These are phyloP conservation scores for Hypomontagnella submonticulosa DNA, from an alignment of 495 filamentous ascomycete genomes.

Conservation along the genomic window DNA sequence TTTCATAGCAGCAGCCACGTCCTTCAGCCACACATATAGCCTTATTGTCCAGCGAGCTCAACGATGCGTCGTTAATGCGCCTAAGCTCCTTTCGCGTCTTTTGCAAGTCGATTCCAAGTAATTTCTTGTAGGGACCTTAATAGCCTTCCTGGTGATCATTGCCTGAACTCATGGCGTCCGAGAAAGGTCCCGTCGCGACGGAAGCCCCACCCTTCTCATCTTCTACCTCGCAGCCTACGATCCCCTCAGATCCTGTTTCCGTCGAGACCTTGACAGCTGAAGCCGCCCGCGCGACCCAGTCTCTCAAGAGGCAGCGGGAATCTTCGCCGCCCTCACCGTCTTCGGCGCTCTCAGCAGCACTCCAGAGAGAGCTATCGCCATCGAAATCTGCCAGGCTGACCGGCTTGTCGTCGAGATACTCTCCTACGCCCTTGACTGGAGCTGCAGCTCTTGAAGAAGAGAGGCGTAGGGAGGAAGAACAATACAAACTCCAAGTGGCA, in stretches of 20 bases:
- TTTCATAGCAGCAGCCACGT: slow-evolving; percentile 55
- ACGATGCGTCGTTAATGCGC: slow-evolving; percentile 56
- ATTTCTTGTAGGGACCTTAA: slow-evolving; percentile 38
- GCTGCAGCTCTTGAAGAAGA: slow-evolving; percentile 68
- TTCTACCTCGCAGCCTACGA: slow-evolving; percentile 47
- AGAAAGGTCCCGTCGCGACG: slow-evolving; percentile 57
- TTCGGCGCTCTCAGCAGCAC: slow-evolving; percentile 47
- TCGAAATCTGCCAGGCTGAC: slow-evolving; percentile 64
- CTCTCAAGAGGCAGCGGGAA: slow-evolving; percentile 62
- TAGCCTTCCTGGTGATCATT: slow-evolving; percentile 33
- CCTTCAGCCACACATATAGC: slow-evolving; percentile 63
- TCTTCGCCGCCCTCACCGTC: slow-evolving; percentile 57
- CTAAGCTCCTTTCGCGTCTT: slow-evolving; percentile 44
- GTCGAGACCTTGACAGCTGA: slow-evolving; percentile 51
- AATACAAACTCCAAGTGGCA: slow-evolving; percentile 50
- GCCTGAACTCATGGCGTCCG: slow-evolving; percentile 55
- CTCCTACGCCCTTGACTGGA: slow-evolving; percentile 62
- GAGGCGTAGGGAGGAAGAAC: slow-evolving; percentile 61
- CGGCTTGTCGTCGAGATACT: slow-evolving; percentile 58
- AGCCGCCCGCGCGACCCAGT: slow-evolving; percentile 47
- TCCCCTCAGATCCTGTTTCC: slow-evolving; percentile 43
- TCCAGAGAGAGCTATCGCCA: slow-evolving; percentile 57
- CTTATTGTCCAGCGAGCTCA: slow-evolving; percentile 48
- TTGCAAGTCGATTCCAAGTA: slow-evolving; percentile 30
- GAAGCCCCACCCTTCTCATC: slow-evolving; percentile 56